Conservation (phyloP, 305 asterid genomes). For the Fraxinus xanthoxyloides region DNA sequence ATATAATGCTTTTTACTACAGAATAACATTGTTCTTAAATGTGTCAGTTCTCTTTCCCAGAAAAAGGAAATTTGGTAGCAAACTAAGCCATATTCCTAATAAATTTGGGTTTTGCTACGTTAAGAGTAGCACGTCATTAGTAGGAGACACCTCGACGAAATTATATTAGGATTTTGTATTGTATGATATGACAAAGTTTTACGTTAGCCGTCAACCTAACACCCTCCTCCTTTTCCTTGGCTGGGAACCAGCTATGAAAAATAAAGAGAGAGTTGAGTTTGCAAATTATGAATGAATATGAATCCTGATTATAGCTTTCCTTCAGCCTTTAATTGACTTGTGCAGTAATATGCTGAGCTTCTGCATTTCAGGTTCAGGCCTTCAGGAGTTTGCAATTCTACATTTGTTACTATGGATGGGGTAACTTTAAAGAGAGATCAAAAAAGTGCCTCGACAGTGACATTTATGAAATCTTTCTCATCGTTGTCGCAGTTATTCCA, state of each 20-base stretch:
- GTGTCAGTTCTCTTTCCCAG: neutral
- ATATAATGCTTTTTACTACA: neutral
- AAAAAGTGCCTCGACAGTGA: conserved; percentile 29
- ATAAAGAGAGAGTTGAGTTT: neutral
- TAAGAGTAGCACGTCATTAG: neutral
- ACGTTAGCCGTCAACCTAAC: neutral
- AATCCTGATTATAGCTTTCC: neutral
- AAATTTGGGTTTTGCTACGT: neutral
- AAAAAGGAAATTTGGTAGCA: no score
- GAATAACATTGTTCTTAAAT: neutral
- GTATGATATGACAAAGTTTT: neutral
- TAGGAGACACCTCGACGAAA: neutral
- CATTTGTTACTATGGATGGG: conserved; percentile 70
- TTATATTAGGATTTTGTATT: neutral
- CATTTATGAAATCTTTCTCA: conserved; percentile 32
- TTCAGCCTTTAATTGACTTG: neutral
- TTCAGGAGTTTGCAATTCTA: conserved; percentile 70
- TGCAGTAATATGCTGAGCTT: conserved; percentile 2
- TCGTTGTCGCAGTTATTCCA: conserved; percentile 62
- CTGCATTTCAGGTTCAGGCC: conserved; percentile 61
- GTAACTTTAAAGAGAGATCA: conserved; percentile 56
- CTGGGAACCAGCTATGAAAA: neutral
- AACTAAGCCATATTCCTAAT: neutral
- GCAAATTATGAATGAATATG: neutral
- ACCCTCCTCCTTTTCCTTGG: neutral